Evolutionary conservation across 176 grass and related monocot genomes (phyloP), one percentile per base, ranked within the genome.

Genomic region (Secale cereale): DNA sequence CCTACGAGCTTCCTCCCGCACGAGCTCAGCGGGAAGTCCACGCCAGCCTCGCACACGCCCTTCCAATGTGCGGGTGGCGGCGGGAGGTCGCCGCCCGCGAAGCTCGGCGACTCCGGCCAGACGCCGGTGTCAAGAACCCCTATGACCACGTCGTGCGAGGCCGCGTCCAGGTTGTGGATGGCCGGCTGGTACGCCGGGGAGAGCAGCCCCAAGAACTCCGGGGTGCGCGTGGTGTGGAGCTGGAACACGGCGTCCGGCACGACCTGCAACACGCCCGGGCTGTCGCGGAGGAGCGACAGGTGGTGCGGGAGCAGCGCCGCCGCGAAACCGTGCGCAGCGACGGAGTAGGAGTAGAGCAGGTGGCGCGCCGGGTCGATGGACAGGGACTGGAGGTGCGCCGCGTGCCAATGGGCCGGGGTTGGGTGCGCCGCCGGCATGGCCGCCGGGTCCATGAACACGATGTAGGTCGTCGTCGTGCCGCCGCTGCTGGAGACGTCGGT

Each of bases 121-220:
- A 98, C 88, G 31, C 97, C 97, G 5, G 97, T 98, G 71, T 98
- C 97, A 4, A 98, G 87, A 65, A 98, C 93, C 5, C 93, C 97
- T 4, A 98, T 75, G 46, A 98, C 82, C 26, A 98, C 93, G 60
- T 98, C 97, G 31, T 87, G 90, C 1, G 97, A 82, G 75, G 93
- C 97, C 12, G 65, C 64, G 15, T 98, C 93, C 10, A 95, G 74
- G 1, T 77, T 35, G 30, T 73, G 77, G 4, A 92, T 86, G 54
- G 93, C 48, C 7, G 80, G 87, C 13, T 92, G 84, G 82, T 90
- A 87, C 1, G 88, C 59, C 11, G 91, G 74, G 32, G 83, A 74
- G 7, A 86, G 40, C 19, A 98, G 84, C 25, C 97, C 96, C 63
- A 98, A 19, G 85, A 98, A 98, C 78, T 92, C 90, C 28, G 93